A percentile compares a stretch with the other conserved stretches of the same genome.
These are phyloP conservation scores for Hypoxylon rickii DNA, from an alignment of 495 filamentous ascomycete genomes.

Conservation along the genomic window DNA sequence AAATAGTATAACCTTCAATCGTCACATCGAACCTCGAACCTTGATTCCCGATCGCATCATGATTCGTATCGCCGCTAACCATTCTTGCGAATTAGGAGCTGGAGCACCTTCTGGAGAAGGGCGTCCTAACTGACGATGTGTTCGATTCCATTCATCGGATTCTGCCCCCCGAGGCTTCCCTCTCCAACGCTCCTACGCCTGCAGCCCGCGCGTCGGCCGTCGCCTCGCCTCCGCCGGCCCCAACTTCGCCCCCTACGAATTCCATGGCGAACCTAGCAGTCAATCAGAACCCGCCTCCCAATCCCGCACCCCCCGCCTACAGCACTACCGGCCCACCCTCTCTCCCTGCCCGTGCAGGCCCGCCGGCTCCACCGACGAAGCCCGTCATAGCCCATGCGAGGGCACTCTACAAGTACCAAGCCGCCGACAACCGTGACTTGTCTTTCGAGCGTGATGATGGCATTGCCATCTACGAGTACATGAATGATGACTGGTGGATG, in stretches of 20 bases:
- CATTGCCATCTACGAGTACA: slow-evolving; percentile 81
- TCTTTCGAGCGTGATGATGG: slow-evolving; percentile 74
- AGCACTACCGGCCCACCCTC: slow-evolving; percentile 57
- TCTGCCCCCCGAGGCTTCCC: slow-evolving; percentile 69
- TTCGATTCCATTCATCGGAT: slow-evolving; percentile 72
- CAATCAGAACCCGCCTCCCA: slow-evolving; percentile 38
- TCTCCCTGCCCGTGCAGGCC: slow-evolving; percentile 57
- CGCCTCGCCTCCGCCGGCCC: slow-evolving; percentile 30
- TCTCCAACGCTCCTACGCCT: slow-evolving; percentile 53
- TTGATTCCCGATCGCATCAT: no score
- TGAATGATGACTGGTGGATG: slow-evolving; percentile 97
- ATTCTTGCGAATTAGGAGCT: slow-evolving; percentile 68
- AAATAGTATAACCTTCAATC: no score
- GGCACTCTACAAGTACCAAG: slow-evolving; percentile 82
- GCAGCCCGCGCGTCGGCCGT: slow-evolving; percentile 39
- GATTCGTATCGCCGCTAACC: neutral
- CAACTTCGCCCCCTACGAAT: slow-evolving; percentile 46
- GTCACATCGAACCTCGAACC: neutral
- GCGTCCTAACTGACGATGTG: slow-evolving; percentile 70
- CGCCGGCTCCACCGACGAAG: slow-evolving; percentile 52
- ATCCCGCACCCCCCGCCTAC: slow-evolving; percentile 50
- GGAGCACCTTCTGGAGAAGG: slow-evolving; percentile 80
- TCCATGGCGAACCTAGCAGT: slow-evolving; percentile 49
- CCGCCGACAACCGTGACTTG: slow-evolving; percentile 77
- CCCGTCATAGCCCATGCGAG: slow-evolving; percentile 70